Percentiles rank a stretch among this genome's conserved stretches.
Evolutionary conservation across 1,139 yeast species (phyloP).

Genomic region (Geotrichum fermentans): DNA sequence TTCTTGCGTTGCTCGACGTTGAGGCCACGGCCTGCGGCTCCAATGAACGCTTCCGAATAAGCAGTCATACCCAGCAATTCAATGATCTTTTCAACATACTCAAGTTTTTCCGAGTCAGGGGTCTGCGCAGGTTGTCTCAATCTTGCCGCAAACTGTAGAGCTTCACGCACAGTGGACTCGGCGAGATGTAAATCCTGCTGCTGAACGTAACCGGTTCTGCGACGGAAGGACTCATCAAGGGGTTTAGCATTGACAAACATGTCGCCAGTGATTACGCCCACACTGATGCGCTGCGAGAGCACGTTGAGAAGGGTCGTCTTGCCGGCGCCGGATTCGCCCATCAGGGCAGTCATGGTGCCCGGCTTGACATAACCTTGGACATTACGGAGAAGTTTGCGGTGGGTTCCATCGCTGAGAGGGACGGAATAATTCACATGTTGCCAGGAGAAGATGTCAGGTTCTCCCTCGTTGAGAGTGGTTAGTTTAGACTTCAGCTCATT

Average conservation of each 20-base stretch:
- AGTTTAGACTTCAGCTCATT: constrained; percentile 39
- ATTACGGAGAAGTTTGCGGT: constrained; percentile 45
- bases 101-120: constrained; percentile 46
- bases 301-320: constrained; percentile 56
- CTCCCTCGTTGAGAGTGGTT: constrained; percentile 30
- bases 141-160: constrained; percentile 54
- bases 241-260: constrained; percentile 55
- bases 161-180: constrained; percentile 54
- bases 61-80: constrained; percentile 50
- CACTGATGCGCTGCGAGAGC: constrained; percentile 51
- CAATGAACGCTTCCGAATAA: constrained; percentile 58
- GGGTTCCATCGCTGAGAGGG: constrained; percentile 44
- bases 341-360: constrained; percentile 54
- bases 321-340: constrained; percentile 68
- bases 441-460: constrained; percentile 47
- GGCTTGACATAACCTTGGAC: constrained; percentile 61
- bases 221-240: constrained; percentile 48
- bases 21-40: constrained; percentile 61
- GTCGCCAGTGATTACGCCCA: constrained; percentile 57
- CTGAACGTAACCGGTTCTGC: constrained; percentile 59
- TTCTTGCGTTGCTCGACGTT: constrained; percentile 82
- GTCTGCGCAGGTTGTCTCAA: constrained; percentile 49
- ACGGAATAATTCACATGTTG: constrained; percentile 44
- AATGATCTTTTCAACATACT: constrained; percentile 54
- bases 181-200: constrained; percentile 59